Base-by-base conservation (phyloP, 805 yeast species). In the Starmera amethionina region DNA sequence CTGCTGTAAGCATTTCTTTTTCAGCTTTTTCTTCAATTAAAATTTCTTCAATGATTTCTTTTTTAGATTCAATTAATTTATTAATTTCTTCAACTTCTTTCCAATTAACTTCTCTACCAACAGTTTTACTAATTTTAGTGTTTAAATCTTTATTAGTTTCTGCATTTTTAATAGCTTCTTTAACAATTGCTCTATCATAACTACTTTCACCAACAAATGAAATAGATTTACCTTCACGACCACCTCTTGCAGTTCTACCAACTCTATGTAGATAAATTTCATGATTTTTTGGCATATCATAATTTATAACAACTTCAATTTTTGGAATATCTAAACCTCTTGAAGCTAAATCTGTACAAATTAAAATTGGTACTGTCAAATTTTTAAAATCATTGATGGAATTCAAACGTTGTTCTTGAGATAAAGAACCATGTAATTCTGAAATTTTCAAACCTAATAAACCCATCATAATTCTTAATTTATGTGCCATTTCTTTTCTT, bases 201-300 rank as follows among this genome's bases (percentile, higher is more conserved):
- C 86, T 68, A 0, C 84, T 68, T 58, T 93, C 98, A 14, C 97
- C 97, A 12, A 93, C 98, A 62, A 93, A 79, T 3, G 97, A 81
- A 33, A 93, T 82, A 35, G 97, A 84, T 42, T 75, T 75, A 73
- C 99, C 99, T 40, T 84, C 86, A 64, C 97, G 77, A 16, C 97
- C 97, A 39, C 97, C 99, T 76, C 99, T 86, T 9, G 99, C 99
- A 41, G 97, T 93, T 73, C 98, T 85, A 64, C 98, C 98, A 44
- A 93, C 96, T 70, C 98, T 83, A 65, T 93, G 98, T 54, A 93
- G 69, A 61, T 93, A 93, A 32, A 90, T 75, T 49, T 93, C 98
- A 54, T 84, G 81, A 28, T 84, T 71, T 60, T 86, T 85, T 38
- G 98, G 98, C 94, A 93, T 86, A 57, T 93, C 98, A 61, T 72